phyloP scores from a whole-genome alignment of 2,329 filamentous ascomycete species.

The Aaosphaeria pasadenensis region DNA sequence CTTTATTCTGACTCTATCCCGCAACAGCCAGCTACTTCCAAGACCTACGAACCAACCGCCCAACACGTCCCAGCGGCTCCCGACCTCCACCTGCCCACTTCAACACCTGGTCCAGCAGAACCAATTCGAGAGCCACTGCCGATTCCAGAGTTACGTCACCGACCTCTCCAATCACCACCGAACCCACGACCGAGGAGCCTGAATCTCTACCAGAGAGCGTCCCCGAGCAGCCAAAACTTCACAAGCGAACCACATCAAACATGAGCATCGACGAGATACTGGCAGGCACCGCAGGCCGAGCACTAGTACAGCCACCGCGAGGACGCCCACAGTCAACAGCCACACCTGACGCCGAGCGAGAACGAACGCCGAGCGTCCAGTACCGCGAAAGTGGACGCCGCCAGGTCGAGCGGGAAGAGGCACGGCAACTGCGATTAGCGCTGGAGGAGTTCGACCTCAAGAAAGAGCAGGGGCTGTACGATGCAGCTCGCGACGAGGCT shows the following conservation, averaged over 20 bases:
- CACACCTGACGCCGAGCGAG: conserved; percentile 26
- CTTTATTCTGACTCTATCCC: conserved; percentile 13
- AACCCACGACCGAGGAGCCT: conserved; percentile 22
- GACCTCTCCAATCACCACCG: conserved; percentile 5
- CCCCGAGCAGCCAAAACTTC: conserved; percentile 19
- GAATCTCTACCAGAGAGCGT: conserved; percentile 12
- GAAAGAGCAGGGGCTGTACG: conserved; percentile 62
- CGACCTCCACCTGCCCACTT: conserved; percentile 59
- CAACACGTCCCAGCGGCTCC: conserved; percentile 67
- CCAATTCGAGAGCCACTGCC: conserved; percentile 12
- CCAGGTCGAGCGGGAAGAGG: conserved; percentile 81
- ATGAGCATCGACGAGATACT: conserved; percentile 27
- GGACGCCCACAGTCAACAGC: conserved; percentile 41
- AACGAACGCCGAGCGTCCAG: conserved; percentile 56
- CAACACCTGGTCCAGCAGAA: conserved; percentile 33
- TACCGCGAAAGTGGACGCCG: conserved; percentile 73
- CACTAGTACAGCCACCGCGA: conserved; percentile 33
- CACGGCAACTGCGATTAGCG: conserved; percentile 64
- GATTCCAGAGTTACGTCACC: conserved; percentile 24
- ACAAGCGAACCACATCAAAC: conserved; percentile 26
- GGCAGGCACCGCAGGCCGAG: conserved; percentile 19
- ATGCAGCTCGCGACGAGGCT: conserved; percentile 72
- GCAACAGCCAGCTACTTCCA: conserved; percentile 66
- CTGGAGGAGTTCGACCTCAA: conserved; percentile 71
- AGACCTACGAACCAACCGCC: conserved; percentile 66